phyloP scores from a whole-genome alignment of 345 rosid species.

The Eucalyptus polyanthemos region DNA sequence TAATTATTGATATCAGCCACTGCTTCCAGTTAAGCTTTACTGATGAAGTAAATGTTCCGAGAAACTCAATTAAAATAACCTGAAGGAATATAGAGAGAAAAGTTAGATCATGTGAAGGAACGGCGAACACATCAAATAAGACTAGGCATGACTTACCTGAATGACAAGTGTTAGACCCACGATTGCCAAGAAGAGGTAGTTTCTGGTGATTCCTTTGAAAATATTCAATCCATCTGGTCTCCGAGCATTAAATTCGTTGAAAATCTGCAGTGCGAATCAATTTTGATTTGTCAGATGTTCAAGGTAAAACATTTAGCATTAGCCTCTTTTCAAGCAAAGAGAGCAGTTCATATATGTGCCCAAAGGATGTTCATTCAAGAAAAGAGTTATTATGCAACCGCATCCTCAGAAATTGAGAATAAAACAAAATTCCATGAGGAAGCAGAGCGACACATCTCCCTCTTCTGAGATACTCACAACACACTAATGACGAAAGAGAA shows the following conservation, averaged over 20 bases:
- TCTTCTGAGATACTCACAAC: not conserved
- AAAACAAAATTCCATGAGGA: not conserved
- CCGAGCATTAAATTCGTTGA: constrained; percentile 93
- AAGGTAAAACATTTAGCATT: not conserved
- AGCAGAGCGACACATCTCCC: not conserved
- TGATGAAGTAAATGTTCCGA: constrained; percentile 25
- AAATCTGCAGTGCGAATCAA: constrained; percentile 31
- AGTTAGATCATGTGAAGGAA: not conserved
- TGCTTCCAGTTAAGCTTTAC: constrained; percentile 27
- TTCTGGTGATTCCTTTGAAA: constrained; percentile 66
- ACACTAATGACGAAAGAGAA: not conserved
- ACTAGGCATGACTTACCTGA: constrained; percentile 32
- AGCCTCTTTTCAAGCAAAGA: not conserved
- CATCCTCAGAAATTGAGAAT: not conserved
- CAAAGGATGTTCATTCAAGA: not conserved
- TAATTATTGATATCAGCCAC: constrained; percentile 61
- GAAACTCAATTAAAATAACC: constrained; percentile 53
- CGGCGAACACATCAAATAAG: not conserved
- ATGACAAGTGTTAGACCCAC: constrained; percentile 60
- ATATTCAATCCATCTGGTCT: constrained; percentile 88
- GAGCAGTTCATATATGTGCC: not conserved
- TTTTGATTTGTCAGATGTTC: not conserved
- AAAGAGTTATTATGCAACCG: not conserved
- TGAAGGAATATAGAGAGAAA: constrained; percentile 3
- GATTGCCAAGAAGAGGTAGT: constrained; percentile 65